Conservation (phyloP, 1,284 basidiomycete genomes). For the Sphaerobolus stellatus region DNA sequence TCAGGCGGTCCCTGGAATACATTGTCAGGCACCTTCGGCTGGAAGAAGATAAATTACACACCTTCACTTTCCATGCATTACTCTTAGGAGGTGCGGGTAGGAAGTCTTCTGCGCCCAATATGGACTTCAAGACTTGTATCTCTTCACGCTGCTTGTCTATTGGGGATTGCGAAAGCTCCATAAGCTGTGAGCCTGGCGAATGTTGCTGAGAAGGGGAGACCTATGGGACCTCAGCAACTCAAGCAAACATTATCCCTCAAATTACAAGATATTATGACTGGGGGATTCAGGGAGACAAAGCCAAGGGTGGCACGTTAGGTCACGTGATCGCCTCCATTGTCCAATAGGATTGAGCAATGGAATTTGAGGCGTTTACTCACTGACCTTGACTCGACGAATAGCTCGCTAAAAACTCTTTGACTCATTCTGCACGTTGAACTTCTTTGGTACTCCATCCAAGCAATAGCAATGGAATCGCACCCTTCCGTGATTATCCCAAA, state of each 20-base stretch:
- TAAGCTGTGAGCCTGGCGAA: slow-evolving; percentile 1
- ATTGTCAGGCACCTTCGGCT: neutral
- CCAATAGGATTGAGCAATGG: no score
- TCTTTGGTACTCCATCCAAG: no score
- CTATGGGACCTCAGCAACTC: slow-evolving; percentile 12
- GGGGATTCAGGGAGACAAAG: neutral
- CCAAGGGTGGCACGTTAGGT: neutral
- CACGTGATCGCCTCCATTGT: no score
- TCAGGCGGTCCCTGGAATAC: slow-evolving; percentile 50
- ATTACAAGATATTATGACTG: neutral
- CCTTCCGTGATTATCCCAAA: slow-evolving; percentile 11
- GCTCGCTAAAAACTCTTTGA: neutral
- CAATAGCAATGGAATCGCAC: slow-evolving; percentile 14
- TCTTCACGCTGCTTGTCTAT: slow-evolving; percentile 11
- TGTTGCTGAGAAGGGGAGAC: slow-evolving; percentile 10
- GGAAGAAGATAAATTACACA: neutral
- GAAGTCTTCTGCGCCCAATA: slow-evolving; percentile 11
- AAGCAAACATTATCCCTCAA: slow-evolving; percentile 9
- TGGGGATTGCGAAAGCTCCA: slow-evolving; percentile 15
- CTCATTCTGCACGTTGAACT: neutral
- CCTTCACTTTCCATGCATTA: slow-evolving; percentile 14
- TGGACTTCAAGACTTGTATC: slow-evolving; percentile 8
- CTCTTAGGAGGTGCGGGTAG: slow-evolving; percentile 7
- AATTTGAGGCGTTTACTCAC: neutral
- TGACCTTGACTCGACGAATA: neutral